A percentile compares a stretch with the other conserved stretches of the same genome.
Evolutionary conservation across 257 asterid genomes (phyloP).

Genomic region (Echium plantagineum): DNA sequence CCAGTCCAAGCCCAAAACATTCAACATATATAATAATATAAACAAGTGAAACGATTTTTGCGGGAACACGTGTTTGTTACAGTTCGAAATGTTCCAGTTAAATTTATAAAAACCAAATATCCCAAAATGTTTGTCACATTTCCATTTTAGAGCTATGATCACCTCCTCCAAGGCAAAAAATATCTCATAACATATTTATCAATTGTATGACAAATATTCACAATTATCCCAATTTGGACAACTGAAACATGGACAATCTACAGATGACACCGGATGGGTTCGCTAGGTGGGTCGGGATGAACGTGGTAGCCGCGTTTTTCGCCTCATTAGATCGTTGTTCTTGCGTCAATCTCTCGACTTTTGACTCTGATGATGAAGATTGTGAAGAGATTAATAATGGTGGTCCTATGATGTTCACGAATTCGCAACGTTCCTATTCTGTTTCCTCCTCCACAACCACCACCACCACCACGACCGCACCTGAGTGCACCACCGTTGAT

Average conservation of each 20-base stretch:
- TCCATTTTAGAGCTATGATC: no score
- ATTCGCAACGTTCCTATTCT: slow-evolving; percentile 25
- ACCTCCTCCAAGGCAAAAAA: neutral
- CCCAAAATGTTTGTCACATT: no score
- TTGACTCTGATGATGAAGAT: slow-evolving; percentile 67
- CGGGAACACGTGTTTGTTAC: no score
- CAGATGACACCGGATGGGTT: slow-evolving; percentile 66
- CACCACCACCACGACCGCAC: neutral
- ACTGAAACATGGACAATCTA: neutral
- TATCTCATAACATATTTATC: neutral
- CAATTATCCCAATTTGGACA: no score
- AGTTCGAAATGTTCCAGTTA: no score
- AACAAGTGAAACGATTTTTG: no score
- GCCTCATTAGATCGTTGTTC: slow-evolving; percentile 87
- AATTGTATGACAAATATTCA: no score
- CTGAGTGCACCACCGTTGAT: slow-evolving; percentile 36
- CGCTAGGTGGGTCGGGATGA: slow-evolving; percentile 79
- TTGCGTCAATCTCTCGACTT: slow-evolving; percentile 72
- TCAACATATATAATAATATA: no score
- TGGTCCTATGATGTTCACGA: slow-evolving; percentile 67
- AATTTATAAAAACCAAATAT: no score
- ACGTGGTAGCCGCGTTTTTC: slow-evolving; percentile 83
- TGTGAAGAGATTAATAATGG: slow-evolving; percentile 73
- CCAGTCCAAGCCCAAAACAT: no score
- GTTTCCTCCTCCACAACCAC: slow-evolving; percentile 14